Evolutionary conservation across 169 alveolate genomes (phyloP), one percentile per base, ranked within the genome.

Genomic region (Plasmodium malariae): DNA sequence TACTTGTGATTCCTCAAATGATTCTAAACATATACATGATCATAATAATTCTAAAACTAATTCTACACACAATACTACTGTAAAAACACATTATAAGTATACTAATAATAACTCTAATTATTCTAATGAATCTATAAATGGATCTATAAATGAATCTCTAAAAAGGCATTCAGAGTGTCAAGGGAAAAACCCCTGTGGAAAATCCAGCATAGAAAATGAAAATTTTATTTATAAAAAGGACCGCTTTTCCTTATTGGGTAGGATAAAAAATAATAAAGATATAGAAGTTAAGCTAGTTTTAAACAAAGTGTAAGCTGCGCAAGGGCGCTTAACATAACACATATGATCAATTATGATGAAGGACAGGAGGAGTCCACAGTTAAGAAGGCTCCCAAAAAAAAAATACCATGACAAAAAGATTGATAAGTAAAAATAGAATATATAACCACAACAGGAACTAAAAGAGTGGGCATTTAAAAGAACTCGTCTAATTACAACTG

Each of bases 231-330:
- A 28, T 21, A 76, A 55, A 76, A 59, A 48, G n/a, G 89, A 76
- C 17, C 19, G 89, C 12, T 76, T 43, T 76, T 62, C 89, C 30
- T 55, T 76, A 30, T 55, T 76, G 24, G 89, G 89, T 3, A 43
- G 71, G 40, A 76, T 76, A 62, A 76, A 76, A 67, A 62, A 62
- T 32, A 76, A 76, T 51, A 76, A 76, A 40, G 89, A 76, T 19
- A 63, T 76, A 17, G 74, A 76, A 51, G 89, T 76, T 14, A 49
- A 55, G 26, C 74, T 76, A 17, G 71, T 76, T 21, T 24, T 76
- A 68, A 76, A 62, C 59, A 76, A 76, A 28, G 89, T 48, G n/a
- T 76, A 37, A 62, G 21, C 11, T n/a, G n/a, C n/a, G n/a, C n/a
- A n/a, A n/a, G n/a, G n/a, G n/a, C n/a, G n/a, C n/a, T n/a, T n/a